phyloP scores from a whole-genome alignment of 306 rosid species.

The Clitoria ternatea region DNA sequence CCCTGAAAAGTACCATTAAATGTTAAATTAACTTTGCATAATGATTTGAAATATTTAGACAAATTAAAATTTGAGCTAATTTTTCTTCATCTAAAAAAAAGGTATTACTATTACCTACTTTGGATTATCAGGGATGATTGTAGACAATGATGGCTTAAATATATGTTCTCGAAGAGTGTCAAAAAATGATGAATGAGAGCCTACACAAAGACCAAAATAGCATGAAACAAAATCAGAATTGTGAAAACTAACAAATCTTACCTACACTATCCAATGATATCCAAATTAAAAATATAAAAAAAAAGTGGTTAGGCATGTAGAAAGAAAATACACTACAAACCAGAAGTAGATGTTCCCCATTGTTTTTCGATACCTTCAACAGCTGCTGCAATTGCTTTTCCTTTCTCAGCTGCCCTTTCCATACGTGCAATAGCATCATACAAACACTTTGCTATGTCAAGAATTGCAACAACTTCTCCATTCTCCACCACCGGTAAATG shows the following conservation, averaged over 20 bases:
- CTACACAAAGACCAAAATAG: constrained; percentile 43
- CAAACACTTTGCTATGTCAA: constrained; percentile 96
- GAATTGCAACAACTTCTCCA: constrained; percentile 94
- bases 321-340: constrained; percentile 45
- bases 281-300: neutral
- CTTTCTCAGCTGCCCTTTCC: constrained; percentile 98
- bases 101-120: constrained; percentile 94
- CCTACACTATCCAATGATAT: constrained; percentile 9
- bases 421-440: constrained; percentile 96
- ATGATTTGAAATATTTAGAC: neutral
- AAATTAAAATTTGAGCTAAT: neutral
- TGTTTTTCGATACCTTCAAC: constrained; percentile 97
- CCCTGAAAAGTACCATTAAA: constrained; percentile 50
- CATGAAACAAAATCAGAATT: neutral
- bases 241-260: neutral
- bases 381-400: constrained; percentile 98
- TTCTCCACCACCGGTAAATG: constrained; percentile 98
- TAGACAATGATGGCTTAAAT: constrained; percentile 90
- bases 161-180: constrained; percentile 83
- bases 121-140: constrained; percentile 84
- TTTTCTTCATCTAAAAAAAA: constrained; percentile 22
- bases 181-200: constrained; percentile 72
- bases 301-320: neutral
- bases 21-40: constrained; percentile 18
- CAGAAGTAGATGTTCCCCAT: constrained; percentile 72